These are phyloP conservation scores for Naganishia sp. DNA, from an alignment of 1,284 basidiomycete species.

Conservation along the genomic window DNA sequence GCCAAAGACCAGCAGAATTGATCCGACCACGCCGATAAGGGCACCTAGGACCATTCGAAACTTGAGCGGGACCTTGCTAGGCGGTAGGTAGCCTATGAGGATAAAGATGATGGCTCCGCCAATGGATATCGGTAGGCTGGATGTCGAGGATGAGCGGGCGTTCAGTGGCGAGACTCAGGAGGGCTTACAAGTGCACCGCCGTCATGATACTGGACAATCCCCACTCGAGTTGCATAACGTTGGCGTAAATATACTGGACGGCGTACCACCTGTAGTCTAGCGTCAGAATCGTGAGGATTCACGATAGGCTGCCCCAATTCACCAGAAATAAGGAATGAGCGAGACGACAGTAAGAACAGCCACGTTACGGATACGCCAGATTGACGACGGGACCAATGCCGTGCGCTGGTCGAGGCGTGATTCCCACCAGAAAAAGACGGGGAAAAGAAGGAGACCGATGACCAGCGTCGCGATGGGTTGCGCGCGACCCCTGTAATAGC, in stretches of 20 bases:
- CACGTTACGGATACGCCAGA: conserved; percentile 50
- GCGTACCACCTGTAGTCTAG: conserved; percentile 30
- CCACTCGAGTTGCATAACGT: conserved; percentile 34
- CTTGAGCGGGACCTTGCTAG: conserved; percentile 29
- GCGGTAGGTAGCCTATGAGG: conserved; percentile 30
- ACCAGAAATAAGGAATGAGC: conserved; percentile 46
- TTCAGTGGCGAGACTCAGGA: background rate
- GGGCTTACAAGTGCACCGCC: conserved; percentile 34
- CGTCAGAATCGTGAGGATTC: background rate
- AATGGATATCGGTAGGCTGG: conserved; percentile 30
- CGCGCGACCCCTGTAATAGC: conserved; percentile 28
- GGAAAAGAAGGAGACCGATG: conserved; percentile 43
- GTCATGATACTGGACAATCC: conserved; percentile 33
- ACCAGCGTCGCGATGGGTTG: conserved; percentile 33
- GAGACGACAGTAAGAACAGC: conserved; percentile 43
- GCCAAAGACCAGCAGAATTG: conserved; percentile 33
- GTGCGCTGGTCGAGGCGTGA: conserved; percentile 41
- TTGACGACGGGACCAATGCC: conserved; percentile 44
- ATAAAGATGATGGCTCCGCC: conserved; percentile 33
- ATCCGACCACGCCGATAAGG: conserved; percentile 15
- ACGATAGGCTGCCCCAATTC: conserved; percentile 6
- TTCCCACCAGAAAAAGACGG: conserved; percentile 44
- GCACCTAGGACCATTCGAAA: conserved; percentile 32
- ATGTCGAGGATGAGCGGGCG: background rate
- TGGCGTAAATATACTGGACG: conserved; percentile 30